phyloP scores from a whole-genome alignment of 805 yeast genomes.

The Candida ficus region DNA sequence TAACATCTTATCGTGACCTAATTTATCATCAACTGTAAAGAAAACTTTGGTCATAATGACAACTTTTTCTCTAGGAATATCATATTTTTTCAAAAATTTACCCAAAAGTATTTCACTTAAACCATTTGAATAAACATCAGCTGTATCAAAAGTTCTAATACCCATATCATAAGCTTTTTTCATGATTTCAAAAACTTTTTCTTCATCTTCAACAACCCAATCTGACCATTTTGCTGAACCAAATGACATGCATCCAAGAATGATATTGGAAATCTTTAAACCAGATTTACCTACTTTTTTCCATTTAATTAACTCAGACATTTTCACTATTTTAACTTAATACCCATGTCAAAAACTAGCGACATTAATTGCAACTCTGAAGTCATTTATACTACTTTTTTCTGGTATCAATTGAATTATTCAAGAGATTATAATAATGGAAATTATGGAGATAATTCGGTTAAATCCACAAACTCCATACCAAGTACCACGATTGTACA shows the following conservation, averaged over 20 bases:
- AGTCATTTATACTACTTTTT: no score
- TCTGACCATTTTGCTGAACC: slow-evolving; percentile 32
- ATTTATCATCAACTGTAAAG: slow-evolving; percentile 10
- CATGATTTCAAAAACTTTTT: slow-evolving; percentile 36
- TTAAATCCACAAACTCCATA: no score
- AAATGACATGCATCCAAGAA: slow-evolving; percentile 49
- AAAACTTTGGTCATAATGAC: slow-evolving; percentile 45
- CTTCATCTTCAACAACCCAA: slow-evolving; percentile 44
- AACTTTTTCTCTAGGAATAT: slow-evolving; percentile 46
- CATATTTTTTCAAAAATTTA: slow-evolving; percentile 44
- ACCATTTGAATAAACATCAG: slow-evolving; percentile 44
- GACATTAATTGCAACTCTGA: no score
- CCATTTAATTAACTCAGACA: slow-evolving; percentile 8
- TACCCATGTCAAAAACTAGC: no score
- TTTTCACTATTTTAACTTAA: background rate
- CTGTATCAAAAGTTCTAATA: slow-evolving; percentile 45
- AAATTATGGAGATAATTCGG: no score
- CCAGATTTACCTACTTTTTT: slow-evolving; percentile 38
- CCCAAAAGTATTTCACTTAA: slow-evolving; percentile 43
- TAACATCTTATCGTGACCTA: background rate
- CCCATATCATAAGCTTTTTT: slow-evolving; percentile 42
- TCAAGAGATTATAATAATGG: no score
- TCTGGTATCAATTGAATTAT: no score
- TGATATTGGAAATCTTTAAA: slow-evolving; percentile 40
- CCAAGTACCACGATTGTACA: no score